Percentiles rank a stretch among this genome's conserved stretches.
These are phyloP conservation scores for Triticum turgidum DNA, from an alignment of 176 grass and related monocot species.

Conservation along the genomic window DNA sequence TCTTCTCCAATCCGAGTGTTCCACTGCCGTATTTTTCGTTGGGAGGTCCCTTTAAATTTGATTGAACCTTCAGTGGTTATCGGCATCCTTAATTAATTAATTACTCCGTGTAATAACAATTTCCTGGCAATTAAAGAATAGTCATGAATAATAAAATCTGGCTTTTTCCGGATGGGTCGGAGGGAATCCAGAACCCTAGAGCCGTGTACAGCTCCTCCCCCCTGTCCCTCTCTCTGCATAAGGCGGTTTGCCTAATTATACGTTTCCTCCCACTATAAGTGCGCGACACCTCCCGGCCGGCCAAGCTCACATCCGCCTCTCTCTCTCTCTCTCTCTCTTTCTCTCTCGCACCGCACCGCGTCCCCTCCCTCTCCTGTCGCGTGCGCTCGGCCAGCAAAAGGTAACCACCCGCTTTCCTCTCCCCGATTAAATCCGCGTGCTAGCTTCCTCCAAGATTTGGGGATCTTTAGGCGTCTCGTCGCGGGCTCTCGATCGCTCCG, in stretches of 20 bases:
- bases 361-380: background rate
- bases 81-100: too few species aligned
- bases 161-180: background rate
- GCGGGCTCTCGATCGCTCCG: background rate
- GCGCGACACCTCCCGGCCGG: background rate
- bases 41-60: too few species aligned
- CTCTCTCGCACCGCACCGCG: background rate
- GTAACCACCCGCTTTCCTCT: background rate
- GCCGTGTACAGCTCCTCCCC: too few species aligned
- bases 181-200: too few species aligned
- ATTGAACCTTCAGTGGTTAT: too few species aligned
- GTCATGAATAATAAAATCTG: background rate
- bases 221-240: background rate
- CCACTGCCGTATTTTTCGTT: too few species aligned
- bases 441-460: background rate
- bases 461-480: background rate
- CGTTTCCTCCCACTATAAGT: conserved; percentile 23
- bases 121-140: too few species aligned
- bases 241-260: conserved; percentile 32
- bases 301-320: background rate
- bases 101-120: too few species aligned
- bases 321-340: background rate
- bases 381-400: conserved; percentile 15
- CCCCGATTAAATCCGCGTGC: background rate
- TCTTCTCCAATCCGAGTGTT: too few species aligned